Conservation (phyloP, 108 stramenopile genomes). For the Aureococcus anophagefferens region DNA sequence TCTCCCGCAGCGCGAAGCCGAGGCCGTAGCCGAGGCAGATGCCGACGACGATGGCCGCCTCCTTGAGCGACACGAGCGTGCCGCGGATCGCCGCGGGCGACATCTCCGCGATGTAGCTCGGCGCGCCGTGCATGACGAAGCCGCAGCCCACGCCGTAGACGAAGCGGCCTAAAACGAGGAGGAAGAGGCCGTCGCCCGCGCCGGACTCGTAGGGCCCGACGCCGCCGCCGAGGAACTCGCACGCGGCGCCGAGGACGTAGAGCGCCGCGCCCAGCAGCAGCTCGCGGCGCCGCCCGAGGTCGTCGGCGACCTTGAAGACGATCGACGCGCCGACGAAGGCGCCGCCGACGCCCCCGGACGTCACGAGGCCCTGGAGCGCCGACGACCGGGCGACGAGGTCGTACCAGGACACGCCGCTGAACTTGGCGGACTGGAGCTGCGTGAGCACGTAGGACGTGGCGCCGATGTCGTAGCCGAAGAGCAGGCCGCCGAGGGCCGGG, state of each 20-base stretch:
- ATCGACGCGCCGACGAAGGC: constrained; percentile 30
- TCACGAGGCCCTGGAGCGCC: constrained; percentile 40
- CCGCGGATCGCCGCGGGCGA: constrained; percentile 50
- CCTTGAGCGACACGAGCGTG: constrained; percentile 56
- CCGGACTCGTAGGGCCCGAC: not conserved
- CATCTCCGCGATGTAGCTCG: constrained; percentile 71
- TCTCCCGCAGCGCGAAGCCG: constrained; percentile 35
- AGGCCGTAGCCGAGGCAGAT: constrained; percentile 55
- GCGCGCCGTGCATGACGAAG: constrained; percentile 61
- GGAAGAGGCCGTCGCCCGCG: constrained; percentile 19
- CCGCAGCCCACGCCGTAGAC: constrained; percentile 59
- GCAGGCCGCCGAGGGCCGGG: constrained; percentile 44
- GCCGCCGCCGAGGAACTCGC: constrained; percentile 15
- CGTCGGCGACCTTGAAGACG: constrained; percentile 23
- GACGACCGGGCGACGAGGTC: constrained; percentile 10
- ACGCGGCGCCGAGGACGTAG: constrained; percentile 43
- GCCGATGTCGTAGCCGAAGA: constrained; percentile 58
- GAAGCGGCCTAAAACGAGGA: constrained; percentile 41
- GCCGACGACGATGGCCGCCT: constrained; percentile 65
- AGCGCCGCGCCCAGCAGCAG: constrained; percentile 47
- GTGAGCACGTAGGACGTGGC: constrained; percentile 37
- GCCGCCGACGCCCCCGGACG: constrained; percentile 39
- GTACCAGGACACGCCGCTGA: constrained; percentile 27
- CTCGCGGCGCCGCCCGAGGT: constrained; percentile 52
- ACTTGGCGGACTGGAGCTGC: constrained; percentile 21